Conservation (phyloP, 2,329 filamentous ascomycete genomes). For the Stachybotrys chartarum region DNA sequence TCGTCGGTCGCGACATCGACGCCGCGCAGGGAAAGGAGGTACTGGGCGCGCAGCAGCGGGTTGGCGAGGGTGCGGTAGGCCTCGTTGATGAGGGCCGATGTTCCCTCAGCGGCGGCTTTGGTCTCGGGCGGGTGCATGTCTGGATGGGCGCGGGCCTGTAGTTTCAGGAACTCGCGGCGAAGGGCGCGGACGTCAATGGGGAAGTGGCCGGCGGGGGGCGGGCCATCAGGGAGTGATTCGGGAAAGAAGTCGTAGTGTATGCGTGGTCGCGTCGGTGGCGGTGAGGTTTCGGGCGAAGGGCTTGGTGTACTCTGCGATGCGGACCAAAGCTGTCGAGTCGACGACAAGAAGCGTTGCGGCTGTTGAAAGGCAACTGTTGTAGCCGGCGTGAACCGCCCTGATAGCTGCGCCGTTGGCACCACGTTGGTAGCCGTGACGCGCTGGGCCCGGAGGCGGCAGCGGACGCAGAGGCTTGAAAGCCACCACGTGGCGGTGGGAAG, state of each 20-base stretch:
- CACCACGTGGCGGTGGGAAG: not conserved
- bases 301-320: slow-evolving; percentile 3
- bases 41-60: slow-evolving; percentile 80
- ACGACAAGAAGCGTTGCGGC: not conserved
- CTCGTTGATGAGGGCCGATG: slow-evolving; percentile 81
- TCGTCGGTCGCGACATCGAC: slow-evolving; percentile 78
- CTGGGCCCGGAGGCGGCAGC: slow-evolving; percentile 22
- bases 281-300: slow-evolving; percentile 3
- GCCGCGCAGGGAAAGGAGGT: slow-evolving; percentile 67
- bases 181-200: slow-evolving; percentile 61
- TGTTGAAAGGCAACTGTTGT: not conserved
- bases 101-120: slow-evolving; percentile 61
- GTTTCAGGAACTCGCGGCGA: slow-evolving; percentile 75
- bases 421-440: slow-evolving; percentile 4
- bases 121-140: slow-evolving; percentile 53
- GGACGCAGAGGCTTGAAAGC: slow-evolving; percentile 21
- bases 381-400: not conserved
- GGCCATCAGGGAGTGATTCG: slow-evolving; percentile 64
- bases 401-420: not conserved
- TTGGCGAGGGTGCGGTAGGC: slow-evolving; percentile 80
- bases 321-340: not conserved
- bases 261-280: slow-evolving; percentile 10
- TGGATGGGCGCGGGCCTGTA: slow-evolving; percentile 73
- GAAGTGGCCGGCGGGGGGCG: slow-evolving; percentile 74
- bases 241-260: slow-evolving; percentile 91